Base-by-base conservation (phyloP, 2,329 filamentous ascomycete species). In the Aspergillus sp. region DNA sequence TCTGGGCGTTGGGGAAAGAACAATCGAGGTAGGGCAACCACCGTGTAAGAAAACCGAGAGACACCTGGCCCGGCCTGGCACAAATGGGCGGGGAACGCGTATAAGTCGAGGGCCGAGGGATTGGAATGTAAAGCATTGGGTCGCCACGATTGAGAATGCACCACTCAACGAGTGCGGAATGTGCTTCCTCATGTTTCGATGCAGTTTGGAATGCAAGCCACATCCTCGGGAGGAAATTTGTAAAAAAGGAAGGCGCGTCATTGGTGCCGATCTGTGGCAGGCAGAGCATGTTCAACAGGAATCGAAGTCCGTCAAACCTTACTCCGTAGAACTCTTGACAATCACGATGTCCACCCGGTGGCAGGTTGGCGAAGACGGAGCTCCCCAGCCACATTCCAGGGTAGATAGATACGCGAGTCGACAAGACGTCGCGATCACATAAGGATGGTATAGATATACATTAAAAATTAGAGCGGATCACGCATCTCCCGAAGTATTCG, bases 131-230 rank as follows among this genome's bases (percentile, higher is more conserved):
- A 56, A 47, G 49, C 24, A 39, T 39, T 46, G 48, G 44, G 51
- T 52, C 48, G 62, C 65, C 62, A 62, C 60, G n/a, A 46, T 41
- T 51, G 55, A 52, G 65, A 67, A 67, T 67, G 65, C 57, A 58
- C 49, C 58, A 53, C 48, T 46, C 55, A 49, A 60, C 49, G 17
- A 48, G 23, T 46, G n/a, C 15, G 62, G 65, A 65, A 67, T 67
- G 64, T 52, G 27, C 37, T 41, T 35, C 23, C 33, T 37, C 39
- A 24, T 35, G 23, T 52, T 56, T 50, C 55, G 52, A 59, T 48
- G 47, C 37, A 43, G 35, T 24, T 43, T 63, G 65, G 65, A 51
- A 67, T 66, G 62, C 58, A 57, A 66, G 49, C 54, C 57, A 48
- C 59, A 57, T 40, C 33, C 52, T 50, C 31, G 37, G 47, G 9